A percentile compares a stretch with the other conserved stretches of the same genome.
Evolutionary conservation across 2,329 filamentous ascomycete genomes (phyloP).

Genomic region (Exophiala calicioides): DNA sequence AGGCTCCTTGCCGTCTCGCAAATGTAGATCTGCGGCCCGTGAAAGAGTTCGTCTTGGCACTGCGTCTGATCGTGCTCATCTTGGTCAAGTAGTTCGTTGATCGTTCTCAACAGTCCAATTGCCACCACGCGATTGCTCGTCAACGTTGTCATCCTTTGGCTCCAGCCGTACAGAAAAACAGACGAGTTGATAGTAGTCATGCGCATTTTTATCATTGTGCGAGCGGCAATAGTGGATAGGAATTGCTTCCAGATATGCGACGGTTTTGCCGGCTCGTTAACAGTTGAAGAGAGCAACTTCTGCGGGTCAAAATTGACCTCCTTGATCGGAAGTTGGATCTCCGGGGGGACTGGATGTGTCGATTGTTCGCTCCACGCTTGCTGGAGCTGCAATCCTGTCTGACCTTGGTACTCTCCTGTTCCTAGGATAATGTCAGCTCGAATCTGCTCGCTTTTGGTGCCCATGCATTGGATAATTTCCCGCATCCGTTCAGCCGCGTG

Average conservation of each 20-base stretch:
- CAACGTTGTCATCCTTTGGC: slow-evolving; percentile 62
- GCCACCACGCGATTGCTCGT: slow-evolving; percentile 70
- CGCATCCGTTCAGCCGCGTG: slow-evolving; percentile 67
- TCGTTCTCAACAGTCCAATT: slow-evolving; percentile 59
- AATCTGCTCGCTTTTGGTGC: slow-evolving; percentile 60
- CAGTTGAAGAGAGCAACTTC: background rate
- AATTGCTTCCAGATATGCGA: too few species aligned
- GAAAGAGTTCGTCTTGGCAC: slow-evolving; percentile 52
- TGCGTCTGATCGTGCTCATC: slow-evolving; percentile 33
- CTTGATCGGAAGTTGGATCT: slow-evolving; percentile 63
- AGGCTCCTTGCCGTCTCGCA: slow-evolving; percentile 66
- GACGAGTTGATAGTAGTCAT: slow-evolving; percentile 65
- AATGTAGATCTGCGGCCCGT: slow-evolving; percentile 64
- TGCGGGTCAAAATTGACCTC: slow-evolving; percentile 53
- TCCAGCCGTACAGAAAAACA: slow-evolving; percentile 74
- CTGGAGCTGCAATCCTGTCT: slow-evolving; percentile 49
- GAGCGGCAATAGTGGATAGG: slow-evolving; percentile 11
- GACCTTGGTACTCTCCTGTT: slow-evolving; percentile 40
- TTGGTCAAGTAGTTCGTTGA: slow-evolving; percentile 26
- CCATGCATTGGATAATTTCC: slow-evolving; percentile 66
- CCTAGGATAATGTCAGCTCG: slow-evolving; percentile 62
- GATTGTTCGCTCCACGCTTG: slow-evolving; percentile 34
- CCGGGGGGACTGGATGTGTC: slow-evolving; percentile 51
- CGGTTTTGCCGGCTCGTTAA: too few species aligned
- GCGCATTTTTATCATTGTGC: slow-evolving; percentile 32